These are phyloP conservation scores for Parasitella parasitica DNA, from an alignment of 371 early-diverging fungal genomes.

Conservation along the genomic window DNA sequence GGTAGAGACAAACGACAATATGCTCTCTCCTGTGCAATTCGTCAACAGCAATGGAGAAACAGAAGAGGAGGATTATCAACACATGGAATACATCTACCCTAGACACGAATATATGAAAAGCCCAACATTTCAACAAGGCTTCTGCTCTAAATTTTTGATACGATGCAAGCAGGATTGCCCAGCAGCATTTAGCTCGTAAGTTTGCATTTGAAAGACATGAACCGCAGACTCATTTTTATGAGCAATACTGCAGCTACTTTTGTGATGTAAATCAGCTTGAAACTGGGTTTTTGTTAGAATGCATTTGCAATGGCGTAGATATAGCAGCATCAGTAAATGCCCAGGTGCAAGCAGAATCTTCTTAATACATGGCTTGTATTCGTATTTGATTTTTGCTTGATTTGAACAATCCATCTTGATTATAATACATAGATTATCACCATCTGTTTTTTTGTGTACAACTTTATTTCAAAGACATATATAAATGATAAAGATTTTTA, in stretches of 20 bases:
- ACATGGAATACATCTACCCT: not conserved
- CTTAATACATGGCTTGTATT: not conserved
- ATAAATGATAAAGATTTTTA: not conserved
- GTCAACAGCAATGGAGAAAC: not conserved
- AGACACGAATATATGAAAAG: not conserved
- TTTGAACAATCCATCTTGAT: constrained; percentile 1
- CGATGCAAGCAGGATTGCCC: constrained; percentile 10
- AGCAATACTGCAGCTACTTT: not conserved
- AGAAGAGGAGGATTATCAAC: not conserved
- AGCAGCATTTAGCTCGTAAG: not conserved
- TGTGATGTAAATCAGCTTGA: not conserved
- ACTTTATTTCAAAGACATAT: constrained; percentile 1
- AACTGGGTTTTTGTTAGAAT: constrained; percentile 4
- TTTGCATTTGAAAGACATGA: not conserved
- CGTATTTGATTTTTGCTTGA: not conserved
- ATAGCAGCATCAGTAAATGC: constrained; percentile 1
- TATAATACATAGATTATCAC: not conserved
- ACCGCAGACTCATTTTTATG: no score
- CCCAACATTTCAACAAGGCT: not conserved
- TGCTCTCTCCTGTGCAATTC: not conserved
- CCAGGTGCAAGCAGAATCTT: constrained; percentile 5
- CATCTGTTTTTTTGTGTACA: not conserved
- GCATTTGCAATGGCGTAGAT: constrained; percentile 5
- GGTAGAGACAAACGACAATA: not conserved
- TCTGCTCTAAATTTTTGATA: not conserved